Percentiles rank a stretch among this genome's conserved stretches.
Evolutionary conservation across 139 green algal species (phyloP).

Genomic region (Gonium pectorale): DNA sequence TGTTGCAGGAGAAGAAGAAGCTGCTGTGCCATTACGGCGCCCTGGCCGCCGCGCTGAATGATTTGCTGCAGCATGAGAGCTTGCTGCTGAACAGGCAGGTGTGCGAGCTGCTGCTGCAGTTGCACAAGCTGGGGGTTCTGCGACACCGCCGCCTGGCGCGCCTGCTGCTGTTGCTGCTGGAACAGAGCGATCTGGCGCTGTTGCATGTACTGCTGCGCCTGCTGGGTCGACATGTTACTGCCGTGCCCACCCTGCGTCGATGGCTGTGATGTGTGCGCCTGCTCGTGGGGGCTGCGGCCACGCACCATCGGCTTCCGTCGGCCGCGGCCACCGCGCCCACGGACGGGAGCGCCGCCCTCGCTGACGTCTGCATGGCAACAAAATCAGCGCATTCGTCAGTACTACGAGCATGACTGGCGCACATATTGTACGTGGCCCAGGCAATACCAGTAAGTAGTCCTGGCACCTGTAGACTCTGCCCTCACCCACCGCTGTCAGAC

Average conservation of each 20-base stretch:
- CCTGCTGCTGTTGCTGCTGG: constrained; percentile 30
- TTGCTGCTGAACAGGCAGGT: constrained; percentile 26
- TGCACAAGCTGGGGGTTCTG: constrained; percentile 15
- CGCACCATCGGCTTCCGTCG: neutral
- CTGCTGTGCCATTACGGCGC: constrained; percentile 11
- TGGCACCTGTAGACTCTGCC: neutral
- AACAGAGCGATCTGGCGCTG: constrained; percentile 24
- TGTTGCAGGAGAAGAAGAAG: neutral
- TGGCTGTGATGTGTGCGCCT: no score
- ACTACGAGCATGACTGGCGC: no score
- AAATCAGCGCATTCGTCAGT: no score
- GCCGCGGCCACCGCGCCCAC: constrained; percentile 7
- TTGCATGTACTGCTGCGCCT: constrained; percentile 22
- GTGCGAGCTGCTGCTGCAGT: constrained; percentile 30
- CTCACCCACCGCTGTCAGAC: constrained; percentile 11
- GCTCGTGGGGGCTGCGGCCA: neutral
- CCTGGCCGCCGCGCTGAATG: neutral
- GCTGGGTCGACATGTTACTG: constrained; percentile 22
- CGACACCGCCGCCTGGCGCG: neutral
- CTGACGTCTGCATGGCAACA: constrained; percentile 12
- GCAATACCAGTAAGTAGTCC: neutral
- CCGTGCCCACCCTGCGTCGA: neutral
- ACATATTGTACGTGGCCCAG: no score
- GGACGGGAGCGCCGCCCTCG: constrained; percentile 8
- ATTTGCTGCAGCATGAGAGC: constrained; percentile 26